Percentiles rank a stretch among this genome's conserved stretches.
These are phyloP conservation scores for Fusarium acutatum DNA, from an alignment of 2,329 filamentous ascomycete species.

Conservation along the genomic window DNA sequence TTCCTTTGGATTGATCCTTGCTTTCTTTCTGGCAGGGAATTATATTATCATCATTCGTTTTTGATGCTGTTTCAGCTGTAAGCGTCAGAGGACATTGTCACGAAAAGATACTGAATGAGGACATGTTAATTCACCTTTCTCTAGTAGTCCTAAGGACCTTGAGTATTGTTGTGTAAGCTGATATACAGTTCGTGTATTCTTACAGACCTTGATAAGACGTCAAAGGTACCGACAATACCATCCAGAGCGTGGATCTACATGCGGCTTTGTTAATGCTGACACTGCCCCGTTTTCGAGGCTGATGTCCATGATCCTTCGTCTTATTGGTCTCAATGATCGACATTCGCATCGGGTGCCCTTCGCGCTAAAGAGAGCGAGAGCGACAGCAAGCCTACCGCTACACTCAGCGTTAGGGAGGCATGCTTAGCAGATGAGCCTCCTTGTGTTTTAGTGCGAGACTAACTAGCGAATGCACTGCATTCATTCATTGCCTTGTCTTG, in stretches of 20 bases:
- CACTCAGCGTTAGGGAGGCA: not conserved
- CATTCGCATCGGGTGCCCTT: not conserved
- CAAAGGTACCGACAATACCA: not conserved
- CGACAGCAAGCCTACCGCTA: slow-evolving; percentile 3
- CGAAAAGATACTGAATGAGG: not conserved
- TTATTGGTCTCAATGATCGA: not conserved
- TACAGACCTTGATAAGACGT: not conserved
- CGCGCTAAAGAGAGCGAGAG: slow-evolving; percentile 8
- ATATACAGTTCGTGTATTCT: not conserved
- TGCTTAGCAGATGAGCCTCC: slow-evolving; percentile 18
- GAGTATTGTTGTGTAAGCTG: not conserved
- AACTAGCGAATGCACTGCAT: not conserved
- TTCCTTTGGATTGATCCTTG: not conserved
- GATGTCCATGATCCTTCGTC: not conserved
- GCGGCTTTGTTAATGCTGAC: slow-evolving; percentile 10
- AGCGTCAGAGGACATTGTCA: not conserved
- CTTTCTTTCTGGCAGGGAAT: not conserved
- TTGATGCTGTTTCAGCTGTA: not conserved
- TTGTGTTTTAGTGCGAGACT: not conserved
- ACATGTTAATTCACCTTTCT: not conserved
- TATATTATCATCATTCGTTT: not conserved
- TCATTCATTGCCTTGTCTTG: not conserved
- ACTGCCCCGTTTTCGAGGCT: slow-evolving; percentile 27
- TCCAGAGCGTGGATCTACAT: not conserved
- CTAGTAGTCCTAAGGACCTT: not conserved